Conservation (phyloP, 2,329 filamentous ascomycete genomes). For the Pseudopithomyces maydicus region DNA sequence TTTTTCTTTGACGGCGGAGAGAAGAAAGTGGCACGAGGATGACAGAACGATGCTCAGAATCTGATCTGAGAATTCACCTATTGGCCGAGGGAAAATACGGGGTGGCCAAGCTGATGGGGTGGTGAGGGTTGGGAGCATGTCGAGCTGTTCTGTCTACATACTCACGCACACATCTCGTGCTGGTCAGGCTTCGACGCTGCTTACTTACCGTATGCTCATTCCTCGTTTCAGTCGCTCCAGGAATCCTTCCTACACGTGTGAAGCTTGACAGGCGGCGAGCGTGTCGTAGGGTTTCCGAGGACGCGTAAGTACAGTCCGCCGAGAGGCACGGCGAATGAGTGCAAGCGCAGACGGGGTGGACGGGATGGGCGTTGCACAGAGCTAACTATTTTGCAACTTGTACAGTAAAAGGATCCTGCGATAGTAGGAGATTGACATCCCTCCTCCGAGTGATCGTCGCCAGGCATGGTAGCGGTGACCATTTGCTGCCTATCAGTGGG, state of each 20-base stretch:
- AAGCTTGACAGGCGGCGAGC: no score
- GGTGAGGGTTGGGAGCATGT: background rate
- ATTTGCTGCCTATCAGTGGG: constrained; percentile 7
- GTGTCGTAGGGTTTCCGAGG: no score
- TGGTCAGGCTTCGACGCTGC: no score
- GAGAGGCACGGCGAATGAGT: no score
- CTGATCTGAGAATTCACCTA: background rate
- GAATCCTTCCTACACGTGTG: no score
- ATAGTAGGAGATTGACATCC: constrained; percentile 5
- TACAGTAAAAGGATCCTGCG: background rate
- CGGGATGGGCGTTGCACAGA: background rate
- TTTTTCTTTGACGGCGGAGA: background rate
- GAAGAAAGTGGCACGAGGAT: background rate
- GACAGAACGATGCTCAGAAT: background rate
- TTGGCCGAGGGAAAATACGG: background rate
- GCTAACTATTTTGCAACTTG: background rate
- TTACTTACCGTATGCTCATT: no score
- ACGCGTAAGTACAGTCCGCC: no score
- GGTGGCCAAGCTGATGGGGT: background rate
- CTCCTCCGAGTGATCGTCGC: constrained; percentile 23
- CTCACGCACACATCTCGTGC: no score
- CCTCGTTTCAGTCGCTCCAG: no score
- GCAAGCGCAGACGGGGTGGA: background rate
- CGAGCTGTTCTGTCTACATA: no score
- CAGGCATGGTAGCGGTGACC: constrained; percentile 29